Evolutionary conservation across 306 rosid species (phyloP), one percentile per base, ranked within the genome.

Genomic region (Cucurbita maxima): DNA sequence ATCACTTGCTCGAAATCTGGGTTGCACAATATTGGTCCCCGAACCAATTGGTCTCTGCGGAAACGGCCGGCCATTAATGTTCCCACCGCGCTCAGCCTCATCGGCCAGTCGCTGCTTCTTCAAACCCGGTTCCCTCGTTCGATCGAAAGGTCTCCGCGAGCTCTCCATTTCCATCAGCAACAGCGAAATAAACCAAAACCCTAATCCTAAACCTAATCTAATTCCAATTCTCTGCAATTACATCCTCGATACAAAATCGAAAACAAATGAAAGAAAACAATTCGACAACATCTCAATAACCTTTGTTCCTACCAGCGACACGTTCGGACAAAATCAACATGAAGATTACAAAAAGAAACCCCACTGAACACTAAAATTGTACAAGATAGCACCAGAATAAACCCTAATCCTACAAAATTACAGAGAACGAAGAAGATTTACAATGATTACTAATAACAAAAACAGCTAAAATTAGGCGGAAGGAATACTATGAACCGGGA

Each of bases 41-140:
- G 90, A 73, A 47, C 38, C 76, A 53, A 56, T 80, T 10, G 84
- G 87, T 25, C 96, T 87, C 71, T 85, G 97, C 58, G 87, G 79
- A 56, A 87, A 89, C 34, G 87, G 81, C 75, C 95, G 90, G 16
- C 82, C 55, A 56, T 77, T 85, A 19, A 79, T 77, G 69, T 52
- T 80, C 60, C 30, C 64, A 3, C 58, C 82, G 11, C 84, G 82
- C 48, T 81, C 88, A n/a, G 83, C 82, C 71, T 90, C 97, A 1
- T 88, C 91, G 44, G 61, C 73, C 77, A 95, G 76, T 75, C 97
- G 83, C 18, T 92, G 88, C 50, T 95, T 95, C 93, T 95, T 91
- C 38, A 94, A 5, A 22, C 88, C 96, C 1, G 87, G 87, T 41
- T 88, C 96, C 71, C 89, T 91, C 37, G 97, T 88, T 91, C 97